Evolutionary conservation across 1,284 basidiomycete species (phyloP).

Genomic region (Rhodotorula sp.): DNA sequence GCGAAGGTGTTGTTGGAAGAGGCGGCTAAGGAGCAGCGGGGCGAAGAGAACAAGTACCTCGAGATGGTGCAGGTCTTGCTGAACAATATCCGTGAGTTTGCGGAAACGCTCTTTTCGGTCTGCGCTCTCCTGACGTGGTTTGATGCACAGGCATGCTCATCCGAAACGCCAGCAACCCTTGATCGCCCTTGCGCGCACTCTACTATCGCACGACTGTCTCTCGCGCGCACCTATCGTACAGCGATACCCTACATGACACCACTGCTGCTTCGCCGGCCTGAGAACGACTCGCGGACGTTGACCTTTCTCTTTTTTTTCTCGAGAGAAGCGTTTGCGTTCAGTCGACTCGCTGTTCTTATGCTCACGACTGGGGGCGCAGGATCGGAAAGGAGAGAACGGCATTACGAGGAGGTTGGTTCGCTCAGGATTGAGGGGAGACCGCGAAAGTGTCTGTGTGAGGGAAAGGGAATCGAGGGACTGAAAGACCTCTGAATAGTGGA

Average conservation of each 20-base stretch:
- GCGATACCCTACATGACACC: background rate
- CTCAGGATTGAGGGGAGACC: background rate
- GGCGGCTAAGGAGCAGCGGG: slow-evolving; percentile 50
- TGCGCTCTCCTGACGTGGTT: too few relatives aligned
- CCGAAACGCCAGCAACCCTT: slow-evolving; percentile 38
- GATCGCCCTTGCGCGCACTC: too few relatives aligned
- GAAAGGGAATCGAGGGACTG: background rate
- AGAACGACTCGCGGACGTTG: too few relatives aligned
- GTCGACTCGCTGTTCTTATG: too few relatives aligned
- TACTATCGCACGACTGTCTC: too few relatives aligned
- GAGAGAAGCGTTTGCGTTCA: too few relatives aligned
- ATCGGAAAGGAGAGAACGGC: too few relatives aligned
- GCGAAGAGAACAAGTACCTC: slow-evolving; percentile 52
- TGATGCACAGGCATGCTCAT: slow-evolving; percentile 35
- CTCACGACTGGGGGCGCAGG: too few relatives aligned
- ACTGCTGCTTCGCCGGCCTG: too few relatives aligned
- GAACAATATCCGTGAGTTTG: slow-evolving; percentile 52
- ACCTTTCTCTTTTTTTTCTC: too few relatives aligned
- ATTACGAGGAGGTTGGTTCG: background rate
- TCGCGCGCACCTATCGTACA: background rate
- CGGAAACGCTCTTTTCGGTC: background rate
- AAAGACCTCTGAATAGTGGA: background rate
- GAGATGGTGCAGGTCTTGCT: slow-evolving; percentile 54
- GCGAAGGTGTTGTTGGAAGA: slow-evolving; percentile 54
- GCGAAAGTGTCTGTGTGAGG: background rate